Base-by-base conservation (phyloP, 2,329 filamentous ascomycete genomes). In the Fusarium sp. region DNA sequence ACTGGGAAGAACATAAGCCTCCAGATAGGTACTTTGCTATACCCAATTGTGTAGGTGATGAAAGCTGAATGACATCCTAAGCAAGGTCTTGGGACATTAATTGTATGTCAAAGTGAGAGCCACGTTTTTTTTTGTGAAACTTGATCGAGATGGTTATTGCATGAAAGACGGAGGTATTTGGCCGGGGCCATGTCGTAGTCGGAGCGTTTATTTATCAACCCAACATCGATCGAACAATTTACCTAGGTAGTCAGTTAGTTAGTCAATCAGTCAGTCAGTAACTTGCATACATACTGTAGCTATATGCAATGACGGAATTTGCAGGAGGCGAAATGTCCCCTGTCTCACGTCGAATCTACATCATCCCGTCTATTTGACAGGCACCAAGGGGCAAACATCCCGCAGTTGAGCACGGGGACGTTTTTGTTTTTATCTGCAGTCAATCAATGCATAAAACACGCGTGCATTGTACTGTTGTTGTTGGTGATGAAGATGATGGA, bases 341-440 rank as follows among this genome's bases (percentile, higher is more conserved):
- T 64, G 61, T 62, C 53, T 58, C 53, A 65, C 57, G 54, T 58
- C 43, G 52, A 44, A 14, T 61, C 39, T 57, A 58, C 58, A 65
- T 65, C 57, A 58, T 62, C 53, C 44, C 52, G 48, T 54, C 32
- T 46, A 33, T 51, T 65, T 65, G 61, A 65, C 52, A 65, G 57
- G 57, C 41, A 54, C 45, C 45, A 58, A 65, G 57, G 61, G 50
- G 45, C 50, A 61, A 53, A 43, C 45, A 32, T 47, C 31, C 37
- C 42, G 36, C 43, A 57, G 33, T 44, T 17, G 41, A 48, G 27
- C 21, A 44, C 21, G 43, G 35, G 35, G 35, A 38, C 10, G 50
- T 17, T 33, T 45, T 48, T 43, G 50, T 17, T 33, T 45, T 48
- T 43, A n/a, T 27, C n/a, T 32, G 47, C n/a, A 35, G 39, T 54